A percentile compares a stretch with the other conserved stretches of the same genome.
These are phyloP conservation scores for Penicillium turbatum DNA, from an alignment of 495 filamentous ascomycete genomes.

Conservation along the genomic window DNA sequence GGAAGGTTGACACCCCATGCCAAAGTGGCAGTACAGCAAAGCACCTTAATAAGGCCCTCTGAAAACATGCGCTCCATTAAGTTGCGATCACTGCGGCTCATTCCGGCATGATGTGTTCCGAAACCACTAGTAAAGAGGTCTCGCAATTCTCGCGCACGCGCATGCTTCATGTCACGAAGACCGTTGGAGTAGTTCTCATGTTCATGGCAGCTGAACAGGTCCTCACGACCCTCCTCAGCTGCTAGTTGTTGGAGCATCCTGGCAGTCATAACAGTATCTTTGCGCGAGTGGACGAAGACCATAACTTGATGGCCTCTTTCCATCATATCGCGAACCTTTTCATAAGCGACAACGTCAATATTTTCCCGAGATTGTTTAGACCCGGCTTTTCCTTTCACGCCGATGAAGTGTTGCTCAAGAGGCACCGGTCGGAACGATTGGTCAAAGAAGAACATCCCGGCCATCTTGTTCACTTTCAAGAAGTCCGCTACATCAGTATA, in stretches of 20 bases:
- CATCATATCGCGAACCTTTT: conserved; percentile 95
- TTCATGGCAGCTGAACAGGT: conserved; percentile 69
- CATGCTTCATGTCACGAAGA: conserved; percentile 73
- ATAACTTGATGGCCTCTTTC: conserved; percentile 87
- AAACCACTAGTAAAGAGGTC: conserved; percentile 87
- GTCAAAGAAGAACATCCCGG: conserved; percentile 96
- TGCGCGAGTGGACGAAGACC: conserved; percentile 97
- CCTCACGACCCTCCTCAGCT: conserved; percentile 65
- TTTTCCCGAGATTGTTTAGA: conserved; percentile 79
- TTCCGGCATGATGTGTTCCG: conserved; percentile 93
- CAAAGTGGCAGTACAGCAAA: conserved; percentile 96
- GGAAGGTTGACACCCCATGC: conserved; percentile 97
- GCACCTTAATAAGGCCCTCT: conserved; percentile 84
- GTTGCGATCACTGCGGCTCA: conserved; percentile 89
- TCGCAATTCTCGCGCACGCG: conserved; percentile 76
- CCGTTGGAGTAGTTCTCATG: conserved; percentile 69
- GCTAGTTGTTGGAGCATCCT: conserved; percentile 84
- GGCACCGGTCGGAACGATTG: conserved; percentile 92
- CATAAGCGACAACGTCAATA: conserved; percentile 76
- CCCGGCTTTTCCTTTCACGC: conserved; percentile 86
- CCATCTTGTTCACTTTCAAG: conserved; percentile 88
- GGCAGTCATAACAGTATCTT: conserved; percentile 87
- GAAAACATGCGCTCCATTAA: conserved; percentile 86
- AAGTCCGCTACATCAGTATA: conserved; percentile 96
- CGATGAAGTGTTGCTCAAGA: conserved; percentile 95